Base-by-base conservation (phyloP, 352 stramenopile genomes). In the Blastocystis sp. region DNA sequence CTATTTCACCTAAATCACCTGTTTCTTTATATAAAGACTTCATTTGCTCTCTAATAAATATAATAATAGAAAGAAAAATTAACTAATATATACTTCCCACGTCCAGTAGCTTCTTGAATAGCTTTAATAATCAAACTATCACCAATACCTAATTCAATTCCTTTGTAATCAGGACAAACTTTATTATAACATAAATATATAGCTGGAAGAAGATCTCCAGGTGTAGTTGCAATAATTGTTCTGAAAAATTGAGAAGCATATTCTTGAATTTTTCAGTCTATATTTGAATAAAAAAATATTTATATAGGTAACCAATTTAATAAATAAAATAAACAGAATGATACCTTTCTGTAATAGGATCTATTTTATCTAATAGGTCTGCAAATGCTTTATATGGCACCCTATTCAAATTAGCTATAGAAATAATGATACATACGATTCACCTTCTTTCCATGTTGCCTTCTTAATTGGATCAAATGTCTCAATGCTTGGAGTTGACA, bases 121-220 rank as follows among this genome's bases (percentile, higher is more conserved):
- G 87, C 83, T 71, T 96, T 96, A 68, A 93, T 93, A 13, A 98
- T 68, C 54, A 97, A 87, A 2, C 83, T 79, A 65, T 96, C 89
- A 24, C 91, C 91, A 43, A 98, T 91, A 13, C 91, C 91, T 23
- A 98, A 83, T 72, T 98, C 93, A 4, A 98, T 72, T 69, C 91
- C 93, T 65, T 94, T 81, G 56, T 93, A 94, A 23, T 84, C 78
- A 1, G 89, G 88, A 16, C 87, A 86, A 1, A 97, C 76, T 55
- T 74, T 75, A 13, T 82, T 85, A 67, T 75, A 84, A 43, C 80
- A 87, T 2, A 93, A 70, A 62, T 92, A 91, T 31, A 92, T 82
- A 58, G 77, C 83, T 4, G 80, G 70, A 32, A 90, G 68, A 27
- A 93, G 67, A 59, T 91, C 83, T 16, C 81, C 65, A 0, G 49